phyloP scores from a whole-genome alignment of 2,329 filamentous ascomycete genomes.

The Exophiala oligosperma region DNA sequence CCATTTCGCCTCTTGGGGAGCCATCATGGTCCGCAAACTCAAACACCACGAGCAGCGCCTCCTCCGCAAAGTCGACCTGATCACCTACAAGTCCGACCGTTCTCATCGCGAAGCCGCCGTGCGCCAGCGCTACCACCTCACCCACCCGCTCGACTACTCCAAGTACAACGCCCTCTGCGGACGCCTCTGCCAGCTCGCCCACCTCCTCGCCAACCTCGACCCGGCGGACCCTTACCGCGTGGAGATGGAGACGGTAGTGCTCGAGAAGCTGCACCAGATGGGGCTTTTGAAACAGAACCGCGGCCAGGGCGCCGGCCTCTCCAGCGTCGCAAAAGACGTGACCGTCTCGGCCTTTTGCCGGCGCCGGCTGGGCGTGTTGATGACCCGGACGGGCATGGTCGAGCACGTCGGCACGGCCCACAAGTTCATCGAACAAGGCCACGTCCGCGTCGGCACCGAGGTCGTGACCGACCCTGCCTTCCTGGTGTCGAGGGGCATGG shows the following conservation, averaged over 20 bases:
- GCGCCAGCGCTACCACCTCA: conserved; percentile 83
- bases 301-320: conserved; percentile 70
- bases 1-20: neutral
- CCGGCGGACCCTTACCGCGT: conserved; percentile 75
- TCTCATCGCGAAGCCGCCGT: conserved; percentile 80
- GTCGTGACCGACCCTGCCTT: conserved; percentile 88
- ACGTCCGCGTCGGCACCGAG: conserved; percentile 88
- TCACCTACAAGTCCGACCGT: conserved; percentile 81
- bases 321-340: conserved; percentile 76
- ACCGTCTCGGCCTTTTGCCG: conserved; percentile 89
- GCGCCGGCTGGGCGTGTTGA: conserved; percentile 80
- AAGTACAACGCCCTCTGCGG: conserved; percentile 68
- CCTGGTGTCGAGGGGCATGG: conserved; percentile 82
- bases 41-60: conserved; percentile 97
- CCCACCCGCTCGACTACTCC: conserved; percentile 83
- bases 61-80: conserved; percentile 87
- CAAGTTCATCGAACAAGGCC: conserved; percentile 83
- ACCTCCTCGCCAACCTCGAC: conserved; percentile 77
- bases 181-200: conserved; percentile 84
- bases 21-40: conserved; percentile 85
- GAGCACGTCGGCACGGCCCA: conserved; percentile 78
- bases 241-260: conserved; percentile 81
- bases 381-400: conserved; percentile 88
- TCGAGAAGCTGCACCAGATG: conserved; percentile 93
- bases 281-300: conserved; percentile 75